Percentiles rank a stretch among this genome's conserved stretches.
phyloP scores from a whole-genome alignment of 306 rosid genomes.

The Arachis hypogaea region DNA sequence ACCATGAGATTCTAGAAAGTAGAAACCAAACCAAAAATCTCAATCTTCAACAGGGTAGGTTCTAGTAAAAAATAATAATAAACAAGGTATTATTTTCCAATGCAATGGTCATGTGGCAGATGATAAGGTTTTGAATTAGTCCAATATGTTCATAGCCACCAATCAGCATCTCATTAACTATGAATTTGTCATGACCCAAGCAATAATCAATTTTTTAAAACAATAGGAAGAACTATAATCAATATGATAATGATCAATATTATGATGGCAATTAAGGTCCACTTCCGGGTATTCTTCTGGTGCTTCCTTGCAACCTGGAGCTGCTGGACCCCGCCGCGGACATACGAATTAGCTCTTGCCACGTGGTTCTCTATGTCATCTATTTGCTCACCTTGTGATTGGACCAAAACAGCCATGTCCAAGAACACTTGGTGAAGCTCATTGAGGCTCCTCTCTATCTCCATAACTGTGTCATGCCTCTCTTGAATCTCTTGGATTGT shows the following conservation, averaged over 20 bases:
- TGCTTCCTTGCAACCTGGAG: slow-evolving; percentile 54
- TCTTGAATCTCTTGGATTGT: slow-evolving; percentile 86
- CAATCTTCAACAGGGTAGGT: no score
- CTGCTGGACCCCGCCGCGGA: slow-evolving; percentile 60
- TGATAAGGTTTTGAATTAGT: no score
- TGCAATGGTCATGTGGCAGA: slow-evolving; percentile 32
- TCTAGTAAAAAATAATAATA: neutral
- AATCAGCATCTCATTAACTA: neutral
- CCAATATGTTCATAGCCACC: no score
- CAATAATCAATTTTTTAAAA: slow-evolving; percentile 23
- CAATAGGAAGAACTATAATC: slow-evolving; percentile 55
- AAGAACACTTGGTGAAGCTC: slow-evolving; percentile 86
- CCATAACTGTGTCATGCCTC: slow-evolving; percentile 80
- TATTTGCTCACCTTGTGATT: slow-evolving; percentile 76
- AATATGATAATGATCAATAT: slow-evolving; percentile 51
- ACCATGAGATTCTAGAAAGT: no score
- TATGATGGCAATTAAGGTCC: slow-evolving; percentile 61
- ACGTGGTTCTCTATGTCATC: slow-evolving; percentile 85
- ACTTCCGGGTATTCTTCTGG: slow-evolving; percentile 75
- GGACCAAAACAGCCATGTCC: slow-evolving; percentile 87
- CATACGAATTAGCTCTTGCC: slow-evolving; percentile 68
- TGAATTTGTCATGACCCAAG: neutral
- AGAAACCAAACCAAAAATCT: neutral
- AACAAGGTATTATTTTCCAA: neutral
- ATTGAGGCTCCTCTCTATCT: slow-evolving; percentile 70